These are phyloP conservation scores for Xylaria sp. DNA, from an alignment of 495 filamentous ascomycete species.

Conservation along the genomic window DNA sequence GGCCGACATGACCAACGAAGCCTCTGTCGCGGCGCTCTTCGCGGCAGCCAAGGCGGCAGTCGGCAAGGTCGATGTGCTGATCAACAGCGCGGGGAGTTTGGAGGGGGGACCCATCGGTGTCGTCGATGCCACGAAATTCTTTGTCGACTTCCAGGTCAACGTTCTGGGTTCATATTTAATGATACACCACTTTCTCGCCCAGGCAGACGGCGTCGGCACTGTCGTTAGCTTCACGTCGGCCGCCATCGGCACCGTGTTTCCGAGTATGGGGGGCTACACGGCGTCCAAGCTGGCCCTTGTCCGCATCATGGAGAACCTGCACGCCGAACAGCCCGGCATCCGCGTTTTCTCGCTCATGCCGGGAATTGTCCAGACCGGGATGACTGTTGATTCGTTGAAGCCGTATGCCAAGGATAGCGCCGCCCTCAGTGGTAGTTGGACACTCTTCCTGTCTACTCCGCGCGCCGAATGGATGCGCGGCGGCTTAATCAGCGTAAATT, in stretches of 20 bases:
- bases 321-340: conserved; percentile 45
- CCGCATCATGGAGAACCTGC: conserved; percentile 45
- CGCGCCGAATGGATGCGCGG: conserved; percentile 47
- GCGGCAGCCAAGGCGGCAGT: conserved; percentile 41
- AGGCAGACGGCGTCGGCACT: conserved; percentile 32
- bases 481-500: conserved; percentile 46
- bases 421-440: conserved; percentile 44
- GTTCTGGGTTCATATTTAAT: conserved; percentile 48
- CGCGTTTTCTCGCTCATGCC: conserved; percentile 49
- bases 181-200: conserved; percentile 46
- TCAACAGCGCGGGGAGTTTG: conserved; percentile 49
- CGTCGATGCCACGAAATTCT: conserved; percentile 23
- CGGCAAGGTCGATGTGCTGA: conserved; percentile 49
- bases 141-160: conserved; percentile 38
- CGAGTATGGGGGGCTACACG: conserved; percentile 47
- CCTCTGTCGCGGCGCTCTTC: conserved; percentile 43
- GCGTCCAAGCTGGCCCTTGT: conserved; percentile 45
- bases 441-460: conserved; percentile 48
- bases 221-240: conserved; percentile 41
- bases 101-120: conserved; percentile 20
- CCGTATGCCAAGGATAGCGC: conserved; percentile 48
- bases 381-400: conserved; percentile 30
- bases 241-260: conserved; percentile 32
- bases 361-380: conserved; percentile 47
- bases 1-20: conserved; percentile 42